A percentile compares a stretch with the other conserved stretches of the same genome.
phyloP scores from a whole-genome alignment of 1,284 basidiomycete species.

The Ganoderma sinense region DNA sequence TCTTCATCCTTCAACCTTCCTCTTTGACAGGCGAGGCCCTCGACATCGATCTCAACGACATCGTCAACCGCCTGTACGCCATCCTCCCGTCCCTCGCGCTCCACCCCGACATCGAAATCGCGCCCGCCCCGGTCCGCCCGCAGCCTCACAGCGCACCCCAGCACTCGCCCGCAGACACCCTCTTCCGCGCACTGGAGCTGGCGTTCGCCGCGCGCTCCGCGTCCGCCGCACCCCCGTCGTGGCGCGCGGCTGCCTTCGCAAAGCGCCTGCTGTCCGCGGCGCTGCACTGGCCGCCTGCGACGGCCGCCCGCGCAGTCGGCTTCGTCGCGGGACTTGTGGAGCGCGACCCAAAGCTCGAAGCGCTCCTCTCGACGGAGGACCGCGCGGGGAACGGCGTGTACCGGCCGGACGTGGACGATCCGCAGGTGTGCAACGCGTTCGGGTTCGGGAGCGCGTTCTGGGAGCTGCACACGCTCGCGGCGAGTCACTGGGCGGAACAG shows the following conservation, averaged over 20 bases:
- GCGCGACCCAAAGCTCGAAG: slow-evolving; percentile 84
- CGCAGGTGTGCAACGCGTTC: slow-evolving; percentile 81
- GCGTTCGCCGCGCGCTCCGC: slow-evolving; percentile 76
- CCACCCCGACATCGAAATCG: slow-evolving; percentile 57
- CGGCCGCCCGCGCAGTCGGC: slow-evolving; percentile 71
- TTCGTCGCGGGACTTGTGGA: slow-evolving; percentile 79
- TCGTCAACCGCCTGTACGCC: slow-evolving; percentile 81
- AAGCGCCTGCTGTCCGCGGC: slow-evolving; percentile 87
- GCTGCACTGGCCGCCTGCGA: slow-evolving; percentile 79
- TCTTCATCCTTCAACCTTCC: neutral
- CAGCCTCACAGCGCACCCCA: slow-evolving; percentile 30
- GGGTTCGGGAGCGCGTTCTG: slow-evolving; percentile 77
- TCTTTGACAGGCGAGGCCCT: slow-evolving; percentile 82
- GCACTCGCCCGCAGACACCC: slow-evolving; percentile 66
- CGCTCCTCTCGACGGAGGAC: slow-evolving; percentile 88
- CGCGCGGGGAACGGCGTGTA: slow-evolving; percentile 84
- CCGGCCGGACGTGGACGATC: slow-evolving; percentile 85
- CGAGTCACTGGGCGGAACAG: slow-evolving; percentile 65
- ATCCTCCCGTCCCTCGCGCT: slow-evolving; percentile 70
- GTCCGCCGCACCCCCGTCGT: slow-evolving; percentile 67
- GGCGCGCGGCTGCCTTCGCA: slow-evolving; percentile 89
- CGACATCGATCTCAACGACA: slow-evolving; percentile 94
- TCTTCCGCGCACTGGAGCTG: slow-evolving; percentile 87
- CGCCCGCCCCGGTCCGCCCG: slow-evolving; percentile 35
- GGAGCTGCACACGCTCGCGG: slow-evolving; percentile 68